phyloP scores from a whole-genome alignment of 2,329 filamentous ascomycete genomes.

The Pseudonectria buxi region DNA sequence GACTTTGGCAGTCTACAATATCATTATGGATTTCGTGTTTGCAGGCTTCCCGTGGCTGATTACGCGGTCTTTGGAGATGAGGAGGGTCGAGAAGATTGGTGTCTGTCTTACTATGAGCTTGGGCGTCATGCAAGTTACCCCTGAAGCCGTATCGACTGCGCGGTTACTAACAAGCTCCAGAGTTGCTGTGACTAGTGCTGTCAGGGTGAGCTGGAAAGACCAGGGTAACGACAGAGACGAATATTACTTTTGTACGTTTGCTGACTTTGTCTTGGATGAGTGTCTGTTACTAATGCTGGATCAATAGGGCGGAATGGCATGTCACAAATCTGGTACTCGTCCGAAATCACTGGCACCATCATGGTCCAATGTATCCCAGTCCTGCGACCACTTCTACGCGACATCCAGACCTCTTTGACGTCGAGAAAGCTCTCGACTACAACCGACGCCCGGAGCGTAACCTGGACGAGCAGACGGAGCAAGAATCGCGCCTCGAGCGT shows the following conservation, averaged over 20 bases:
- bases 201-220: conserved; percentile 43
- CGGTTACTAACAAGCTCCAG: conserved; percentile 18
- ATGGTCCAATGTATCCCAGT: conserved; percentile 50
- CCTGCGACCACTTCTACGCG: conserved; percentile 37
- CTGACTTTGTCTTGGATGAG: too few species aligned
- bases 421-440: conserved; percentile 15
- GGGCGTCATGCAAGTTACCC: conserved; percentile 38
- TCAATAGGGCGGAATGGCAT: conserved; percentile 21
- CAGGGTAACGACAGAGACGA: conserved; percentile 38
- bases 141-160: too few species aligned
- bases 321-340: conserved; percentile 33
- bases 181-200: conserved; percentile 41
- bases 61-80: conserved; percentile 41
- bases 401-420: conserved; percentile 18
- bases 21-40: conserved; percentile 47
- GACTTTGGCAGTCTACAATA: conserved; percentile 38
- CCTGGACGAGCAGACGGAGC: conserved; percentile 15
- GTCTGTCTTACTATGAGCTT: conserved; percentile 45
- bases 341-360: conserved; percentile 46
- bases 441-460: conserved; percentile 10
- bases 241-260: conserved; percentile 39
- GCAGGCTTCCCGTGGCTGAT: conserved; percentile 44
- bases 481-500: conserved; percentile 14
- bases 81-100: conserved; percentile 40
- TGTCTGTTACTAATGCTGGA: too few species aligned